Base-by-base conservation (phyloP, 805 yeast species). In the Metschnikowia vanudenii region DNA sequence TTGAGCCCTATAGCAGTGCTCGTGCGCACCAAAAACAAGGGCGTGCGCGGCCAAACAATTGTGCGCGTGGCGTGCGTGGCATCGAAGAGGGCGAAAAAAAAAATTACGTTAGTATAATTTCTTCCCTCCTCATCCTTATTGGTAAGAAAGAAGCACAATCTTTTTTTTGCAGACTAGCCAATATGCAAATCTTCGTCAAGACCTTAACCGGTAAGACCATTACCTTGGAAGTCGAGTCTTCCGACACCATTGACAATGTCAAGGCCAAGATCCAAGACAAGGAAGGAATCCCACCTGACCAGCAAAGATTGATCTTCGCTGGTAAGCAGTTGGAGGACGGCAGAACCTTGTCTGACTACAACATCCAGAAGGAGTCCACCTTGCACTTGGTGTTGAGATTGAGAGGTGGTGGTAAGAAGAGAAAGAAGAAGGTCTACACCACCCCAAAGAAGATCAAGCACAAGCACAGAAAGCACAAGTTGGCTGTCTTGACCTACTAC, bases 381-480 rank as follows among this genome's bases (percentile, higher is more conserved):
- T 77, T 92, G 51, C 97, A 91, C 75, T 82, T 91, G 76, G 97
- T 91, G 64, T 81, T 91, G 58, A 91, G 97, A 85, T 85, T 90
- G 77, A 88, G 97, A 84, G 97, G 95, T 82, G 59, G 59, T 56
- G 77, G 76, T 74, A 94, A 91, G 88, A 94, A 94, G 94, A 92
- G 96, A 85, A 94, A 94, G 94, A 94, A 94, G 97, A 92, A 92
- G 96, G 97, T 90, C 74, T 94, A 92, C 92, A 92, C 98, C 81
- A 92, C 98, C 73, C 99, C 99, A 83, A 94, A 94, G 91, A 95
- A 91, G 87, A 88, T 94, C 81, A 88, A 80, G 81, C 98, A 94
- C 95, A 91, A 90, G 87, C 97, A 89, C 87, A 94, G 88, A 88
- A 94, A 92, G 84, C 88, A 88, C 79, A 94, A 94, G 88, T 84